A percentile compares a stretch with the other conserved stretches of the same genome.
These are phyloP conservation scores for Kuraishia molischiana DNA, from an alignment of 805 yeast species.

Conservation along the genomic window DNA sequence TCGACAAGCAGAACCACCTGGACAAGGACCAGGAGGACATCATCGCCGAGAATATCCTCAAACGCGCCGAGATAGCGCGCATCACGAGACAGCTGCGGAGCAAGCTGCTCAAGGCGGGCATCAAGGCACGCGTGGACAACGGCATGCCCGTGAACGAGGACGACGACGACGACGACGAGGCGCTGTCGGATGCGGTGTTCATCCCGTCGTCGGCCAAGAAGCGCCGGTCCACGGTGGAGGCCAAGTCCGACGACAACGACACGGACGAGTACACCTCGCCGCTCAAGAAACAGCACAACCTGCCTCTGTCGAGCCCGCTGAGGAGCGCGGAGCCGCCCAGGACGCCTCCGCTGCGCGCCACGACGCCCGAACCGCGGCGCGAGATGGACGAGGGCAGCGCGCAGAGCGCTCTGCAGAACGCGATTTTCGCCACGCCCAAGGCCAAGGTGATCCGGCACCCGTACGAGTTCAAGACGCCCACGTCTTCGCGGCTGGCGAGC, in stretches of 20 bases:
- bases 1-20: background rate
- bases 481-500: conserved; percentile 2
- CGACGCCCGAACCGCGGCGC: background rate
- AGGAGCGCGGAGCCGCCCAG: background rate
- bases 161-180: background rate
- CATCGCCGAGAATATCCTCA: conserved; percentile 32
- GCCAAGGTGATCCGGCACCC: conserved; percentile 6
- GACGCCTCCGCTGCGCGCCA: background rate
- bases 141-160: background rate
- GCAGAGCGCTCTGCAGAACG: conserved; percentile 12
- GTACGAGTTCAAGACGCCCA: conserved; percentile 20
- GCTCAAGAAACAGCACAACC: conserved; percentile 6
- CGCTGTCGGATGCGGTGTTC: background rate
- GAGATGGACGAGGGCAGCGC: conserved; percentile 6
- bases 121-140: conserved; percentile 13
- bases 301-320: conserved; percentile 8
- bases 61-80: conserved; percentile 35
- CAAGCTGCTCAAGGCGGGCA: conserved; percentile 29
- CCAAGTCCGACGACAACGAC: background rate
- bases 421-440: conserved; percentile 22
- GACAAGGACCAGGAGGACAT: conserved; percentile 21
- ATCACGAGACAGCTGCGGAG: conserved; percentile 33
- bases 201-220: background rate
- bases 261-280: conserved; percentile 10
- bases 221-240: background rate